These are phyloP conservation scores for Erythrophleum fordii DNA, from an alignment of 306 rosid species.

Conservation along the genomic window DNA sequence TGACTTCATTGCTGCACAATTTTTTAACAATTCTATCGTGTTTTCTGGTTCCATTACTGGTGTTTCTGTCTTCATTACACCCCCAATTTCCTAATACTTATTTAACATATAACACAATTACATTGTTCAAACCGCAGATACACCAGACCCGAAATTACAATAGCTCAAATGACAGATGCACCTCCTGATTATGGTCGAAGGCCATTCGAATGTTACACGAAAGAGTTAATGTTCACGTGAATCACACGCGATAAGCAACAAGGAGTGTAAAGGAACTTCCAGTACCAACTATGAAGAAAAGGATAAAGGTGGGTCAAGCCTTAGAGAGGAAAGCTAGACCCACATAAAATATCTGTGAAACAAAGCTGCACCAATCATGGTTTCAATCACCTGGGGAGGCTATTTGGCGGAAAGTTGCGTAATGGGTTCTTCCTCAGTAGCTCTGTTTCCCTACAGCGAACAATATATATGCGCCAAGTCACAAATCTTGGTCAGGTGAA, in stretches of 20 bases:
- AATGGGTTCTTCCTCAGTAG: slow-evolving; percentile 78
- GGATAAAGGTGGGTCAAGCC: slow-evolving; percentile 34
- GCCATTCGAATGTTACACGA: background rate
- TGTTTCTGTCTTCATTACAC: too few relatives aligned
- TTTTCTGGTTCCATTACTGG: too few relatives aligned
- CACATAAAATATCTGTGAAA: background rate
- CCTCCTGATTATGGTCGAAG: background rate
- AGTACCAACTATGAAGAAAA: background rate
- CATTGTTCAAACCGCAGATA: too few relatives aligned
- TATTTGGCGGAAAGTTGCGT: slow-evolving; percentile 76
- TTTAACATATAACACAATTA: too few relatives aligned
- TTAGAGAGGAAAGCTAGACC: slow-evolving; percentile 42
- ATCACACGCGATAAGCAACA: background rate
- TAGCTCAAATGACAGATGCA: too few relatives aligned
- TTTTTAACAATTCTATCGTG: too few relatives aligned
- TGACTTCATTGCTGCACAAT: too few relatives aligned
- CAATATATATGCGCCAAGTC: slow-evolving; percentile 10
- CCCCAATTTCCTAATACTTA: too few relatives aligned
- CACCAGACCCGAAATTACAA: too few relatives aligned
- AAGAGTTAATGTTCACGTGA: background rate
- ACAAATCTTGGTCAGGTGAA: slow-evolving; percentile 44
- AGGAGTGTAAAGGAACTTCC: background rate
- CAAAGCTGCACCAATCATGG: background rate
- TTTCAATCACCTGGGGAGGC: slow-evolving; percentile 70
- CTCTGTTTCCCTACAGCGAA: slow-evolving; percentile 72